Percentiles rank a stretch among this genome's conserved stretches.
Evolutionary conservation across 2,329 filamentous ascomycete species (phyloP).

Genomic region (Celoporthe dispersa): DNA sequence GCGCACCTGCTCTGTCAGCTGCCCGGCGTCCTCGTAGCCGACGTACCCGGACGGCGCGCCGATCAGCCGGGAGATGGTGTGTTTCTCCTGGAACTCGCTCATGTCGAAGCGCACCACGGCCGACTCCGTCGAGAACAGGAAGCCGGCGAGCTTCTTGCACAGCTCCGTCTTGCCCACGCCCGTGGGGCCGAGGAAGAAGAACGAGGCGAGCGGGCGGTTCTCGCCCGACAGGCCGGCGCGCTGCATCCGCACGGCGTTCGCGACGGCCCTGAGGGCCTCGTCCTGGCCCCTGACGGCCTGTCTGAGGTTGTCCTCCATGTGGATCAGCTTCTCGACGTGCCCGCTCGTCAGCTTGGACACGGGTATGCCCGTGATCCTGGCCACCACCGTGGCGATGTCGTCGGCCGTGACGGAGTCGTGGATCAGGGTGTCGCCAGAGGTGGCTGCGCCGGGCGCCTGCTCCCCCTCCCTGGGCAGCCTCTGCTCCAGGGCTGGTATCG

Average conservation of each 20-base stretch:
- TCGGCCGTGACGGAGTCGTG: slow-evolving; percentile 96
- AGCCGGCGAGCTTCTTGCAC: slow-evolving; percentile 92
- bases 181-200: slow-evolving; percentile 97
- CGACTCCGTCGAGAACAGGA: slow-evolving; percentile 89
- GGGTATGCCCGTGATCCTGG: slow-evolving; percentile 88
- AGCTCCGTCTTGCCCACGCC: slow-evolving; percentile 97
- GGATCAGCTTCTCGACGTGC: slow-evolving; percentile 90
- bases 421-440: slow-evolving; percentile 64
- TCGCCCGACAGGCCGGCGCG: slow-evolving; percentile 89
- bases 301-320: slow-evolving; percentile 90
- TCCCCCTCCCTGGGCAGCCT: slow-evolving; percentile 78
- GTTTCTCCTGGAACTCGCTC: slow-evolving; percentile 97
- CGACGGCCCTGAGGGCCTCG: slow-evolving; percentile 87
- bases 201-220: slow-evolving; percentile 87
- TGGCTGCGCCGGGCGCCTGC: slow-evolving; percentile 32
- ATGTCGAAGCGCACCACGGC: slow-evolving; percentile 96
- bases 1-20: slow-evolving; percentile 92
- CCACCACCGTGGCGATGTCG: slow-evolving; percentile 92
- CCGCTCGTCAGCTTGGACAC: slow-evolving; percentile 90
- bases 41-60: slow-evolving; percentile 94
- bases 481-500: slow-evolving; percentile 79
- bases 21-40: slow-evolving; percentile 94
- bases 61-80: slow-evolving; percentile 91
- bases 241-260: slow-evolving; percentile 92
- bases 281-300: slow-evolving; percentile 90